Percentiles rank a stretch among this genome's conserved stretches.
Evolutionary conservation across 805 yeast genomes (phyloP).

Genomic region (Candida takata): DNA sequence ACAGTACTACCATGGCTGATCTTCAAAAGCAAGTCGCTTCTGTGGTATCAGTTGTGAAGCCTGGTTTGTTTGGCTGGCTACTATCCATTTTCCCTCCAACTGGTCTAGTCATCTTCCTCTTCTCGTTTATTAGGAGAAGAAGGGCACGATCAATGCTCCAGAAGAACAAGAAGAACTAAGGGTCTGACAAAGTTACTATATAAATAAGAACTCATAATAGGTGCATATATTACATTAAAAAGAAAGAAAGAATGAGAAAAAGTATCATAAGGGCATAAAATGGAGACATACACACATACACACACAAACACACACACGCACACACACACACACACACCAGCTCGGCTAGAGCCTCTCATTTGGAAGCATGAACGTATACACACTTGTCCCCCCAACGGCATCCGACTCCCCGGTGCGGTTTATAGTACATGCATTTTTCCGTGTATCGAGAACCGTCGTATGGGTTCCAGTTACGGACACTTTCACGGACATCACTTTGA

Average conservation of each 20-base stretch:
- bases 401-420: not conserved
- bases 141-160: no score
- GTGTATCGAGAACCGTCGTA: not conserved
- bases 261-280: no score
- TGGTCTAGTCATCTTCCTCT: slow-evolving; percentile 22
- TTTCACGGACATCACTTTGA: not conserved
- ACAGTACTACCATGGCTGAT: slow-evolving; percentile 40
- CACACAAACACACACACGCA: no score
- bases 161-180: not conserved
- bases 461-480: not conserved
- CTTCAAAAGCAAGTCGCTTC: slow-evolving; percentile 38
- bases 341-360: no score
- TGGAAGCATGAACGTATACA: not conserved
- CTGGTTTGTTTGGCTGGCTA: slow-evolving; percentile 26
- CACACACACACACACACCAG: no score
- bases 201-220: no score
- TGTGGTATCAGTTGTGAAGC: slow-evolving; percentile 32
- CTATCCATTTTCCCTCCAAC: slow-evolving; percentile 37
- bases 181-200: no score
- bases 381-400: slow-evolving; percentile 2
- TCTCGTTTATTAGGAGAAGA: slow-evolving; percentile 5
- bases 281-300: no score
- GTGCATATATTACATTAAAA: no score
- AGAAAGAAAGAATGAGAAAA: no score
- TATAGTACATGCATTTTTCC: not conserved